Base-by-base conservation (phyloP, 2,329 filamentous ascomycete genomes). In the Aquanectria penicillioides region DNA sequence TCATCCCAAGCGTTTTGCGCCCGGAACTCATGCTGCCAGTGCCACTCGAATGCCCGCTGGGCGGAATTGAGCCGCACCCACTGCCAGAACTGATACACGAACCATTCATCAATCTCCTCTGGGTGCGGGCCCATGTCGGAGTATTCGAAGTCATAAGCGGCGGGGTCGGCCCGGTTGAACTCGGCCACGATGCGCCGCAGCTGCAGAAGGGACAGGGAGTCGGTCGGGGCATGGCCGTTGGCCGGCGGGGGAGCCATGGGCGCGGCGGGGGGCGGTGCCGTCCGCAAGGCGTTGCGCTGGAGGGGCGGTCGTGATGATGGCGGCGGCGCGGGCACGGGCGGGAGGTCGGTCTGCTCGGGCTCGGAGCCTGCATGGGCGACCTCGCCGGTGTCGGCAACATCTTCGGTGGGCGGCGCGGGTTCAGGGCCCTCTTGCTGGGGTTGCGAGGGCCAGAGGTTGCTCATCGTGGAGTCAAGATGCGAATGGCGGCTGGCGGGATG, bases 61-160 rank as follows among this genome's bases (percentile, higher is more conserved):
- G 91, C 89, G 50, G 89, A 86, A 50, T 91, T 85, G 44, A 97
- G 81, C 69, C 94, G 89, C 41, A 89, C 84, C 78, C 92, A 91
- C 73, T 98, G 94, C 76, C 91, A 91, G 62, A 93, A 89, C 68
- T 91, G 90, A 77, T 98, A 97, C 50, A 90, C 88, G 76, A 99
- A 99, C 95, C 95, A 99, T 78, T 99, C 95, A 73, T 98, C 93
- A 43, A 99, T 83, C 80, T 99, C 95, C 63, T 95, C 92, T 15
- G 91, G 87, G 68, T 97, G 89, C 1, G 87, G 80, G 18, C 89
- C 88, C 54, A 85, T 84, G 74, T 94, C 91, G 22, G 85, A 80
- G 77, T 94, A 94, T 63, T 86, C 86, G 73, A 97, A 99, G 60
- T 95, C 93, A 80, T 99, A 99, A 10, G 88, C 87, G 37, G 84